Percentiles rank a stretch among this genome's conserved stretches.
phyloP scores from a whole-genome alignment of 345 rosid species.

The Combretum micranthum region DNA sequence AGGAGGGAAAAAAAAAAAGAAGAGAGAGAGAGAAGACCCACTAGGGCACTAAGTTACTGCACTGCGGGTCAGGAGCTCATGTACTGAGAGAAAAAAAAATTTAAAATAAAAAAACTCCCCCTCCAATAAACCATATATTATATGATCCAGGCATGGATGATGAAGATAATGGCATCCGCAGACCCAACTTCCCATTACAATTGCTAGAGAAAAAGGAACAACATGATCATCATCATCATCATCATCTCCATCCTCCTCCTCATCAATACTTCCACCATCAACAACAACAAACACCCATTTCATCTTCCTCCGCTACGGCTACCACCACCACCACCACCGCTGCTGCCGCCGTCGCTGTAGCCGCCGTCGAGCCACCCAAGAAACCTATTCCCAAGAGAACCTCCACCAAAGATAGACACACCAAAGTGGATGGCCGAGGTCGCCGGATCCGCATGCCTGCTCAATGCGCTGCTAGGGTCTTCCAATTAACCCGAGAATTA shows the following conservation, averaged over 20 bases:
- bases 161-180: slow-evolving; percentile 52
- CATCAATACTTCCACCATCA: background rate
- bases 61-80: slow-evolving; percentile 15
- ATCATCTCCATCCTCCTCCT: background rate
- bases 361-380: slow-evolving; percentile 21
- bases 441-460: slow-evolving; percentile 98
- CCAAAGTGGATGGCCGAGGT: slow-evolving; percentile 95
- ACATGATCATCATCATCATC: slow-evolving; percentile 13
- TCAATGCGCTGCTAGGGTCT: slow-evolving; percentile 85
- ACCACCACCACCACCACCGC: slow-evolving; percentile 8
- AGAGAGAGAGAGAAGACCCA: slow-evolving; percentile 22
- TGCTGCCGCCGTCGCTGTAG: background rate
- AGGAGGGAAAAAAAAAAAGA: slow-evolving; percentile 9
- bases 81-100: slow-evolving; percentile 16
- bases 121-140: slow-evolving; percentile 5
- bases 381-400: slow-evolving; percentile 66
- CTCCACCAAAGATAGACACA: slow-evolving; percentile 82
- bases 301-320: slow-evolving; percentile 15
- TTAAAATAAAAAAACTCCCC: slow-evolving; percentile 1
- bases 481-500: slow-evolving; percentile 84
- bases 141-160: slow-evolving; percentile 53
- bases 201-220: slow-evolving; percentile 47
- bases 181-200: slow-evolving; percentile 77
- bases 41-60: slow-evolving; percentile 13
- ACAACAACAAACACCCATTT: slow-evolving; percentile 14